Conservation (phyloP, 1,284 basidiomycete species). For the Thecaphora thlaspeos region DNA sequence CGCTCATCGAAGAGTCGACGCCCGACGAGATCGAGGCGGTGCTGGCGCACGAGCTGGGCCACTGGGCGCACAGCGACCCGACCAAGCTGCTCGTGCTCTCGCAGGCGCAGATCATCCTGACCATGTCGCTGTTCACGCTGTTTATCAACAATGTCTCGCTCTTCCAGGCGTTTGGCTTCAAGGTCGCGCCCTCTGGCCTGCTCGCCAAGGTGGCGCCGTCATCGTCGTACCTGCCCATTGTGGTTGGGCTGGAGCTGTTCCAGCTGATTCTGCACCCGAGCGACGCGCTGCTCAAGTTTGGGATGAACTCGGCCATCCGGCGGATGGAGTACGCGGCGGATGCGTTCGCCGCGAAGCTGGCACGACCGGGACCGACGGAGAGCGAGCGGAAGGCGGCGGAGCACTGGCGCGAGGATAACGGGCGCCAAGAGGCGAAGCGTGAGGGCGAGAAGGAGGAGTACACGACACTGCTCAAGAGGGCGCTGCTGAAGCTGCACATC, state of each 20-base stretch:
- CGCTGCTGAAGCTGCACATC: constrained; percentile 54
- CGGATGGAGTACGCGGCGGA: constrained; percentile 55
- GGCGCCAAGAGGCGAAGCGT: constrained; percentile 13
- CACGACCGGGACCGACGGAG: constrained; percentile 31
- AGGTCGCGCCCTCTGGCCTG: constrained; percentile 10
- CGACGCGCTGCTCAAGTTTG: constrained; percentile 51
- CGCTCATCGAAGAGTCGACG: constrained; percentile 83
- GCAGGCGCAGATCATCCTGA: constrained; percentile 81
- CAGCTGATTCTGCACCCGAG: constrained; percentile 51
- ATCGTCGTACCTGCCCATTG: constrained; percentile 44
- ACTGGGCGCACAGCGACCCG: constrained; percentile 68
- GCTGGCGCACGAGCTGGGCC: constrained; percentile 80
- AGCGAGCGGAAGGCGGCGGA: constrained; percentile 33
- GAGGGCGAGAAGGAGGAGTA: constrained; percentile 44
- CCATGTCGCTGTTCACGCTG: constrained; percentile 83
- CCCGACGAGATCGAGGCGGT: constrained; percentile 64
- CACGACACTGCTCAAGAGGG: constrained; percentile 40
- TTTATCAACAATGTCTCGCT: constrained; percentile 79
- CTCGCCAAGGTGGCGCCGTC: constrained; percentile 23
- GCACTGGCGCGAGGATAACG: constrained; percentile 19
- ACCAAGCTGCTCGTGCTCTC: constrained; percentile 81
- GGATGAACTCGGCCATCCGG: constrained; percentile 45
- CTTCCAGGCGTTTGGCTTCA: constrained; percentile 82
- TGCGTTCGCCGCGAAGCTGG: constrained; percentile 39
- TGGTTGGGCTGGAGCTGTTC: constrained; percentile 55